A percentile compares a stretch with the other conserved stretches of the same genome.
Conservation (phyloP, 2,329 filamentous ascomycete species). For the Thielaviopsis populi region DNA sequence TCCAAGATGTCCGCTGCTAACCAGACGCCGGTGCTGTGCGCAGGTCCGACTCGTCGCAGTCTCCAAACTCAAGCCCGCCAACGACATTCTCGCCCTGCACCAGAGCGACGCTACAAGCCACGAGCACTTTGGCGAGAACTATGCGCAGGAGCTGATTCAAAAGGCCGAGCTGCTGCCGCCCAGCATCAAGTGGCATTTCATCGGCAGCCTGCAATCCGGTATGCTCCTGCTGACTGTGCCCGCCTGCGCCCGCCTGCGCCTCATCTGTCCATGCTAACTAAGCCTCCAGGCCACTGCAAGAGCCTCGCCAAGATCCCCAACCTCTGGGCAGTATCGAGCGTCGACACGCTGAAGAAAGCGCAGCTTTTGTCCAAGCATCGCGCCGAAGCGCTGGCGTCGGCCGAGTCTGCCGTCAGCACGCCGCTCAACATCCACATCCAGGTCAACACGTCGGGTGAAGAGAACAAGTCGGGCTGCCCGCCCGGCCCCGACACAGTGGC, state of each 20-base stretch:
- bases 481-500: slow-evolving; percentile 46
- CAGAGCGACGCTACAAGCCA: slow-evolving; percentile 42
- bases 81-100: slow-evolving; percentile 78
- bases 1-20: background rate
- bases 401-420: slow-evolving; percentile 24
- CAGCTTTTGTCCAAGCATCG: slow-evolving; percentile 65
- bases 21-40: background rate
- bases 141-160: slow-evolving; percentile 74
- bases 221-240: no score
- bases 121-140: slow-evolving; percentile 90
- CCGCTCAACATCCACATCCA: slow-evolving; percentile 68
- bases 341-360: slow-evolving; percentile 81
- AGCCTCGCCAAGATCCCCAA: slow-evolving; percentile 74
- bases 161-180: slow-evolving; percentile 68
- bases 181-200: slow-evolving; percentile 86
- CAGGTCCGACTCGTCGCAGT: slow-evolving; percentile 82
- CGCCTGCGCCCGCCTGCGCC: no score
- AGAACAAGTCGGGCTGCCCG: slow-evolving; percentile 65
- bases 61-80: slow-evolving; percentile 87
- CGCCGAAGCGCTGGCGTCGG: slow-evolving; percentile 35
- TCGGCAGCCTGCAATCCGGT: slow-evolving; percentile 76
- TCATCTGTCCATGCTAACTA: no score
- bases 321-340: slow-evolving; percentile 79
- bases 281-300: slow-evolving; percentile 66
- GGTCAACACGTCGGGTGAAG: slow-evolving; percentile 87